Conservation (phyloP, 2,329 filamentous ascomycete species). For the Biscogniauxia mediterranea region DNA sequence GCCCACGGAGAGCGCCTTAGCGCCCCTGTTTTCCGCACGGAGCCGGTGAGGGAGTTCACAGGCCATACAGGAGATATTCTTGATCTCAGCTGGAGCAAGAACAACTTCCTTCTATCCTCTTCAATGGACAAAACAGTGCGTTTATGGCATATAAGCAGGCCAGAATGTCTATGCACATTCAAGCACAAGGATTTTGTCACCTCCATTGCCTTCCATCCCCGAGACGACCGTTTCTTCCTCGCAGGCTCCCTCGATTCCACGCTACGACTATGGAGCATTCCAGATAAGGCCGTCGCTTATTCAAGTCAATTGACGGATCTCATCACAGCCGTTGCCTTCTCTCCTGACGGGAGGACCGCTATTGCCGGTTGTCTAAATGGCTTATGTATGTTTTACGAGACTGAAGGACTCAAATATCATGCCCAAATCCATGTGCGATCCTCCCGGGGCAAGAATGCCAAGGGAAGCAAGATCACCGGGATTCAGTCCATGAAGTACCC, state of each 20-base stretch:
- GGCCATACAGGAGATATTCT: slow-evolving; percentile 85
- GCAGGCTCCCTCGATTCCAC: slow-evolving; percentile 89
- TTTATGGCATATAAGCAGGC: slow-evolving; percentile 84
- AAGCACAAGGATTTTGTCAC: slow-evolving; percentile 95
- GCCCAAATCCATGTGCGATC: slow-evolving; percentile 93
- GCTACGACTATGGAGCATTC: slow-evolving; percentile 91
- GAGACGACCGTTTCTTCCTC: slow-evolving; percentile 93
- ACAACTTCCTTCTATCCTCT: slow-evolving; percentile 92
- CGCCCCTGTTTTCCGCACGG: slow-evolving; percentile 83
- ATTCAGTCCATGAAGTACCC: slow-evolving; percentile 73
- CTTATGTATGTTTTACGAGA: slow-evolving; percentile 87
- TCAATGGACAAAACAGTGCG: slow-evolving; percentile 98
- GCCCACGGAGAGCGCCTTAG: slow-evolving; percentile 66
- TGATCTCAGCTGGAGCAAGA: slow-evolving; percentile 97
- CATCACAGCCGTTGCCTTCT: slow-evolving; percentile 91
- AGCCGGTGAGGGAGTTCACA: slow-evolving; percentile 74
- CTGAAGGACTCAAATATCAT: slow-evolving; percentile 79
- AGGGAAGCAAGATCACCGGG: slow-evolving; percentile 95
- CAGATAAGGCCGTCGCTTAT: slow-evolving; percentile 89
- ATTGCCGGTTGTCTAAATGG: slow-evolving; percentile 88
- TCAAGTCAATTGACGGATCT: slow-evolving; percentile 76
- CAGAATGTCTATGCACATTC: slow-evolving; percentile 89
- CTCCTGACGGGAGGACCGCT: slow-evolving; percentile 83
- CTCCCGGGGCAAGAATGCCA: slow-evolving; percentile 86
- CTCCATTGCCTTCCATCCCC: slow-evolving; percentile 90